Evolutionary conservation across 202 grass and related monocot species (phyloP).

Genomic region (Schoenoplectus triqueter): DNA sequence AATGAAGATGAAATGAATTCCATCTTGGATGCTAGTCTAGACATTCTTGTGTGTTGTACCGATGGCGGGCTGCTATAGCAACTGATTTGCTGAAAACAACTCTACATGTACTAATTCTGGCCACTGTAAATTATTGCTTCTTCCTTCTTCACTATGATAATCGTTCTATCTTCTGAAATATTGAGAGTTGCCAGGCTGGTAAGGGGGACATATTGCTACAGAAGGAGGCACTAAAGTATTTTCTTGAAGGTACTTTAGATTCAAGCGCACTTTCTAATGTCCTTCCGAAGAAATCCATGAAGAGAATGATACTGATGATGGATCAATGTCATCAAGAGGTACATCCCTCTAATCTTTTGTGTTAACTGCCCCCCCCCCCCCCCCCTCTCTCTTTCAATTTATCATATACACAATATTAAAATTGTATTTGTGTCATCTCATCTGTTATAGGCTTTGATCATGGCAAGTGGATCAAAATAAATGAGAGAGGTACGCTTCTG

Average conservation of each 20-base stretch:
- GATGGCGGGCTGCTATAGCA: neutral
- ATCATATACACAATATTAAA: conserved; percentile 1
- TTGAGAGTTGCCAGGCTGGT: conserved; percentile 52
- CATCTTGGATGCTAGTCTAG: neutral
- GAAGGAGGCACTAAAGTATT: conserved; percentile 59
- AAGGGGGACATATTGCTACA: conserved; percentile 48
- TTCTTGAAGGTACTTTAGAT: conserved; percentile 69
- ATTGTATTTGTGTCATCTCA: conserved; percentile 5
- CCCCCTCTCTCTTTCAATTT: neutral
- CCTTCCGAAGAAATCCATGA: conserved; percentile 57
- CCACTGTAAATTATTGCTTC: neutral
- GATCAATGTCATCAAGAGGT: conserved; percentile 48
- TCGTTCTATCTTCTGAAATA: conserved; percentile 32
- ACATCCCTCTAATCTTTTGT: conserved; percentile 6
- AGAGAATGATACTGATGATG: conserved; percentile 43
- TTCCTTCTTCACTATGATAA: conserved; percentile 14
- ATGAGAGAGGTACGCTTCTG: conserved; percentile 69
- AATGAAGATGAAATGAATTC: neutral
- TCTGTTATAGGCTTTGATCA: conserved; percentile 46
- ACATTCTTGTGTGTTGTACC: neutral
- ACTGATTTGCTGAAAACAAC: conserved; percentile 1
- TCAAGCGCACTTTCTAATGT: conserved; percentile 49
- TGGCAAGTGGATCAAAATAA: conserved; percentile 70
- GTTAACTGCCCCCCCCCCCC: neutral
- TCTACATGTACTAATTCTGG: neutral